Evolutionary conservation across 495 filamentous ascomycete species (phyloP).

Genomic region (Lentithecium fluviatile): DNA sequence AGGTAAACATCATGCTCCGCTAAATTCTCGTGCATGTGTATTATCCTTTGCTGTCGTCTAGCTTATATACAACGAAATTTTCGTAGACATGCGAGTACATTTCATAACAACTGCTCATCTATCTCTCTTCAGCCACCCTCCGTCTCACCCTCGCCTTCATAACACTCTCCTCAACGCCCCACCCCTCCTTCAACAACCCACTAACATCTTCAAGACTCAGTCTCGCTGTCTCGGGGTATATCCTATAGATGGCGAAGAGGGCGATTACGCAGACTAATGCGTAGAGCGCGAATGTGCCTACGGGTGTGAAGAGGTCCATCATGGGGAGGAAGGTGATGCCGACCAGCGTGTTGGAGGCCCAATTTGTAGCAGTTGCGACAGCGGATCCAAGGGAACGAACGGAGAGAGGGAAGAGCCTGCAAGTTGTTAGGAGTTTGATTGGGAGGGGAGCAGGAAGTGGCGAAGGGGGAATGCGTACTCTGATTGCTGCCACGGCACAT

Average conservation of each 20-base stretch:
- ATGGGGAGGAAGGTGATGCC: slow-evolving; percentile 83
- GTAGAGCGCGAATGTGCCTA: slow-evolving; percentile 78
- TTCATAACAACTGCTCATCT: not conserved
- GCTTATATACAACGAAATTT: too few species aligned
- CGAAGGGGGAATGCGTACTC: slow-evolving; percentile 49
- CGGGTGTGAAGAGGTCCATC: slow-evolving; percentile 73
- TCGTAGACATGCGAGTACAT: too few species aligned
- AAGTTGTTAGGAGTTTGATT: not conserved
- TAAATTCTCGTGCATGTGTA: too few species aligned
- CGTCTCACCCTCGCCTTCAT: not conserved
- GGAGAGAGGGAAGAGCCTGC: slow-evolving; percentile 69
- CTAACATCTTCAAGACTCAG: slow-evolving; percentile 80
- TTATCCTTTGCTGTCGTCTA: too few species aligned
- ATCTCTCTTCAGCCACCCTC: not conserved
- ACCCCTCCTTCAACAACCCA: slow-evolving; percentile 67
- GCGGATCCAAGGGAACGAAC: slow-evolving; percentile 80
- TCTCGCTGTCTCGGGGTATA: slow-evolving; percentile 85
- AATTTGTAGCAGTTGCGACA: slow-evolving; percentile 84
- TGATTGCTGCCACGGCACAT: slow-evolving; percentile 90
- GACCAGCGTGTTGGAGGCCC: slow-evolving; percentile 84
- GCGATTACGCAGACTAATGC: slow-evolving; percentile 65
- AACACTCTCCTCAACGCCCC: slow-evolving; percentile 60
- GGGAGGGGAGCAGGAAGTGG: not conserved
- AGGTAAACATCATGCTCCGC: too few species aligned
- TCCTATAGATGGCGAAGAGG: slow-evolving; percentile 63